Evolutionary conservation across 2,329 filamentous ascomycete species (phyloP).

Genomic region (Fusarium citri): DNA sequence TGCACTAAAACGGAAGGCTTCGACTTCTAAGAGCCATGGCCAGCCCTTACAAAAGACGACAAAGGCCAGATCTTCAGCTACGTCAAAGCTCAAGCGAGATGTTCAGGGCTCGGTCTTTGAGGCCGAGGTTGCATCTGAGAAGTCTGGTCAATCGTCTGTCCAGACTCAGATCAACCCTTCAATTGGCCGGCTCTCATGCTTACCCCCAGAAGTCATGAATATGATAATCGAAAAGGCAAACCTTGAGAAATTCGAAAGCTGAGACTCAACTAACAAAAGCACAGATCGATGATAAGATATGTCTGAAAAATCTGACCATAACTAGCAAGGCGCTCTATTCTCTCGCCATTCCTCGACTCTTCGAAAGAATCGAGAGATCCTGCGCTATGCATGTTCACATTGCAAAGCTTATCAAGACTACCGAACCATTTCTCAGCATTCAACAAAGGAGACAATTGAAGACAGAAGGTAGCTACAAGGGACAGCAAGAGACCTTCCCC

Average conservation of each 20-base stretch:
- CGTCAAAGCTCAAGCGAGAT: neutral
- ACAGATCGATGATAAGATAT: constrained; percentile 3
- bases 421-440: constrained; percentile 32
- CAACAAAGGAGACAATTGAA: constrained; percentile 34
- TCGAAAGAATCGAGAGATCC: constrained; percentile 17
- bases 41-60: neutral
- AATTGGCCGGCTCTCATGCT: neutral
- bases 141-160: neutral
- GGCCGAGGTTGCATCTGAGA: fast-evolving
- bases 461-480: constrained; percentile 29
- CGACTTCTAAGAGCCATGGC: neutral
- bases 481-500: constrained; percentile 31
- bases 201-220: neutral
- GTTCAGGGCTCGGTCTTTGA: neutral
- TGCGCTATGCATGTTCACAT: constrained; percentile 29
- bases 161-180: neutral
- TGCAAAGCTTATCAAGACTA: constrained; percentile 30
- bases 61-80: neutral
- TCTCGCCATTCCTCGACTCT: constrained; percentile 24
- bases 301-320: constrained; percentile 15
- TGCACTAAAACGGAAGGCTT: constrained; percentile 11
- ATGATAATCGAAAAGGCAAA: constrained; percentile 27
- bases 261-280: neutral
- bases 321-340: constrained; percentile 35
- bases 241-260: fast-evolving